Base-by-base conservation (phyloP, 305 asterid species). In the Rubia occidens region DNA sequence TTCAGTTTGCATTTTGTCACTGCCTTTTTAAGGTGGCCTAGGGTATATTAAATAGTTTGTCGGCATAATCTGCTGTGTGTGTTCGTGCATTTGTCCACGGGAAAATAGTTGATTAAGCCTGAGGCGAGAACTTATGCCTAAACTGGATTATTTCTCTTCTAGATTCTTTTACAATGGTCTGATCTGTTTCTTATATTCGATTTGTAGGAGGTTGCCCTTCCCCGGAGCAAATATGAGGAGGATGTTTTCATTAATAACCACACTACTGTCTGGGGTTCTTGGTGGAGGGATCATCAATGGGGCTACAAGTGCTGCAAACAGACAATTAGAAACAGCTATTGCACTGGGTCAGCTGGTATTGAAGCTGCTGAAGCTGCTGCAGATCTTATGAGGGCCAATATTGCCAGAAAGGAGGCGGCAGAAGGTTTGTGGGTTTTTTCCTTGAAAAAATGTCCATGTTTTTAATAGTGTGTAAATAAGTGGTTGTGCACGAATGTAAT, bases 231-330 rank as follows among this genome's bases (percentile, higher is more conserved):
- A 80, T 95, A 91, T 44, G 97, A 95, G 77, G 99, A 95, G 79
- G 99, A 95, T 74, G 87, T 86, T 63, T 83, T 74, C 63, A 79
- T 74, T 37, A 95, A 95, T 73, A 91, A 95, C 82, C 99, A 95
- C 81, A 85, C 94, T 0, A 82, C 81, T 43, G 96, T 95, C 45
- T 95, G 99, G 99, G 99, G 99, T 47, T 91, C 99, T 3, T 95
- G 97, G 96, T 95, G 99, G 99, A 91, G 72, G 79, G 95, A 95
- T 80, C 90, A 89, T 67, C 97, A 95, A 51, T 94, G 99, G 99
- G 99, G 97, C 45, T 94, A 91, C 78, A 87, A 85, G 76, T 94
- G 99, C 76, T 94, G 99, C 88, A 89, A 85, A 64, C 95, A 89
- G 78, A 84, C 89, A 0, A 86, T 89, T 67, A 75, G 96, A 66